Conservation (phyloP, 768 basidiomycete genomes). For the Mycena floridula region DNA sequence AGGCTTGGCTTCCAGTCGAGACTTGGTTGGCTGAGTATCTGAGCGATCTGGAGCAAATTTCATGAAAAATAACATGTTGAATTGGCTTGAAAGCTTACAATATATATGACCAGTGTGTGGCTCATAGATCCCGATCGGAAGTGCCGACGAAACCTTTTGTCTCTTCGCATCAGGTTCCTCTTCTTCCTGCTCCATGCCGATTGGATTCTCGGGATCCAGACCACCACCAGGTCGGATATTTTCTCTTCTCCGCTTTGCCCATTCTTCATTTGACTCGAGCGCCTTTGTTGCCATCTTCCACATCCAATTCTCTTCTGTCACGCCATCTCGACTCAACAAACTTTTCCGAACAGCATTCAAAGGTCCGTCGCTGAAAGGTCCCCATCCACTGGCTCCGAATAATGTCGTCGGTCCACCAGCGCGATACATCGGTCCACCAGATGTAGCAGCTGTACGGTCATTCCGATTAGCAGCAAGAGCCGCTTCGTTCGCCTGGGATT, state of each 20-base stretch:
- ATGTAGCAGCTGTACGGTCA: conserved; percentile 24
- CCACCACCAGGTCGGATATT: conserved; percentile 48
- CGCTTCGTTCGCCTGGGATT: conserved; percentile 39
- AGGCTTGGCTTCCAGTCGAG: conserved; percentile 47
- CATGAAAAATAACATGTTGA: conserved; percentile 1
- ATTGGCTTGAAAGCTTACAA: conserved; percentile 47
- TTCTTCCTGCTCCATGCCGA: conserved; percentile 23
- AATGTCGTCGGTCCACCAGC: conserved; percentile 91
- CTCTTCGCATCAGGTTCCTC: conserved; percentile 21
- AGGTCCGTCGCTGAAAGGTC: conserved; percentile 86
- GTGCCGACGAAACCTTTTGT: conserved; percentile 12
- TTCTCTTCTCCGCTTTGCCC: conserved; percentile 52
- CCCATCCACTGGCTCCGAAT: conserved; percentile 79
- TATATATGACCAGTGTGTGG: conserved; percentile 72
- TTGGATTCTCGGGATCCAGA: conserved; percentile 27
- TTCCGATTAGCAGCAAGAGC: conserved; percentile 22
- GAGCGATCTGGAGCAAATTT: conserved; percentile 47
- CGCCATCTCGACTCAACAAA: conserved; percentile 68
- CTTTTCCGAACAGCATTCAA: conserved; percentile 81
- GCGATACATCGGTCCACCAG: conserved; percentile 69
- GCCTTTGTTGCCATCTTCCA: conserved; percentile 64
- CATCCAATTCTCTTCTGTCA: conserved; percentile 94
- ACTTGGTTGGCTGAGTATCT: conserved; percentile 70
- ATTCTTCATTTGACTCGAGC: conserved; percentile 56
- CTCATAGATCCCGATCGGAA: conserved; percentile 71